Evolutionary conservation across 192 early-diverging fungal genomes (phyloP).

Genomic region (Coemansia sp.): DNA sequence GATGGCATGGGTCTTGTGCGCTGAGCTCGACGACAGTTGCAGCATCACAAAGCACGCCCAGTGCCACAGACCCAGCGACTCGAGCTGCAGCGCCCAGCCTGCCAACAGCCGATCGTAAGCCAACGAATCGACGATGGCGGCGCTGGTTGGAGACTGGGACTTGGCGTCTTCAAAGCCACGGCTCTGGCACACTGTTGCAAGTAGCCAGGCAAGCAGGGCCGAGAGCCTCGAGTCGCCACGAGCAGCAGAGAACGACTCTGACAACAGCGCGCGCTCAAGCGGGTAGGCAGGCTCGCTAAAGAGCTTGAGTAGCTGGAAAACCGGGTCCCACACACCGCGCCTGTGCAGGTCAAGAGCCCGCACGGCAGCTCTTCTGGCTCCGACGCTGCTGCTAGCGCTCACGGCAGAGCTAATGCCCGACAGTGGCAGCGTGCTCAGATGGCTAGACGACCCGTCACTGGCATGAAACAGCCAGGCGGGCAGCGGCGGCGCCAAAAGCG

Average conservation of each 20-base stretch:
- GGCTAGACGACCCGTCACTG: background rate
- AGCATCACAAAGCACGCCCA: constrained; percentile 80
- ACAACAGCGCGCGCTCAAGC: constrained; percentile 61
- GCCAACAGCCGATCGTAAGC: constrained; percentile 57
- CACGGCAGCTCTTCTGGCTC: background rate
- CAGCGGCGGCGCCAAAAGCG: constrained; percentile 29
- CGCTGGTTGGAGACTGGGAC: background rate
- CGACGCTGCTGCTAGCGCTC: background rate
- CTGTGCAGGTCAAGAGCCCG: constrained; percentile 17
- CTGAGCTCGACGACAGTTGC: constrained; percentile 54
- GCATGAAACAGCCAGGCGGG: constrained; percentile 27
- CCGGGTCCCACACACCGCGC: constrained; percentile 56
- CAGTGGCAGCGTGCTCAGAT: background rate
- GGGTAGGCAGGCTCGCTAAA: constrained; percentile 48
- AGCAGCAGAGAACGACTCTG: constrained; percentile 57
- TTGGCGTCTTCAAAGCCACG: constrained; percentile 52
- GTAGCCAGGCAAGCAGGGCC: constrained; percentile 63
- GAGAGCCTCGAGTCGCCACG: constrained; percentile 65
- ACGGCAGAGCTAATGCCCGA: background rate
- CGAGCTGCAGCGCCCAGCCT: constrained; percentile 67
- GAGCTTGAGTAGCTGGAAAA: constrained; percentile 73
- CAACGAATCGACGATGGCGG: constrained; percentile 1
- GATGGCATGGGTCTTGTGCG: constrained; percentile 51
- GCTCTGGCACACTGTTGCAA: constrained; percentile 42
- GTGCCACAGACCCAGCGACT: constrained; percentile 73